Evolutionary conservation across 306 rosid genomes (phyloP).

Genomic region (Quercus suber): DNA sequence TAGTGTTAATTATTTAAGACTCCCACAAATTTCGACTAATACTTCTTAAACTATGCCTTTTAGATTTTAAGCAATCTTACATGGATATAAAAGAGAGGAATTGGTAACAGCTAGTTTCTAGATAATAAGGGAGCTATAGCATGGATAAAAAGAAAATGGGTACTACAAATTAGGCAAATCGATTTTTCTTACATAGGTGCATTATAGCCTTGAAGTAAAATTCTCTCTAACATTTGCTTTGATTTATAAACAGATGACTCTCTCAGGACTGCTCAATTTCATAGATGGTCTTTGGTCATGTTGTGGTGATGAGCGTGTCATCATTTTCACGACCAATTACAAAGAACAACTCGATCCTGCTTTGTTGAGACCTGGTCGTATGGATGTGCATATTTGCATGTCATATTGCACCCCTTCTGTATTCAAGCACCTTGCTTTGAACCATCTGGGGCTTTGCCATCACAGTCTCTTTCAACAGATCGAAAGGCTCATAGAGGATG

Average conservation of each 20-base stretch:
- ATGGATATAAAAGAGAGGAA: too few relatives aligned
- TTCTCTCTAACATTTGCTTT: neutral
- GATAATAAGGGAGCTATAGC: too few relatives aligned
- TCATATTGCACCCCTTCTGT: constrained; percentile 28
- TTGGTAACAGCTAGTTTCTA: too few relatives aligned
- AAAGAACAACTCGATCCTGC: constrained; percentile 34
- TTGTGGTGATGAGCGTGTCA: constrained; percentile 25
- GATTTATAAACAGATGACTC: constrained; percentile 14
- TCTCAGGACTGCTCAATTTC: constrained; percentile 31
- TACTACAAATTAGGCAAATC: too few relatives aligned
- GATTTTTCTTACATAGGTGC: too few relatives aligned
- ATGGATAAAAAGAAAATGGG: too few relatives aligned
- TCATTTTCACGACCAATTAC: constrained; percentile 23
- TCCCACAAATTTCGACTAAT: too few relatives aligned
- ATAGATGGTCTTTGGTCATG: constrained; percentile 30
- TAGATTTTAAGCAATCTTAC: too few relatives aligned
- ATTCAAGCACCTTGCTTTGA: constrained; percentile 23
- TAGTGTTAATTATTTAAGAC: too few relatives aligned
- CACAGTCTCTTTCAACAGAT: constrained; percentile 23
- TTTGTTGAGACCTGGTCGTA: constrained; percentile 39
- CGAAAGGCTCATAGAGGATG: constrained; percentile 20
- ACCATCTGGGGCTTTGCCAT: constrained; percentile 5
- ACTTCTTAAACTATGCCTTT: too few relatives aligned
- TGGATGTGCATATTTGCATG: constrained; percentile 40
- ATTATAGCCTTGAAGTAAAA: too few relatives aligned